Evolutionary conservation across 2,329 filamentous ascomycete species (phyloP), one percentile per base, ranked within the genome.

Genomic region (Hawksworthiomyces lignivorus): DNA sequence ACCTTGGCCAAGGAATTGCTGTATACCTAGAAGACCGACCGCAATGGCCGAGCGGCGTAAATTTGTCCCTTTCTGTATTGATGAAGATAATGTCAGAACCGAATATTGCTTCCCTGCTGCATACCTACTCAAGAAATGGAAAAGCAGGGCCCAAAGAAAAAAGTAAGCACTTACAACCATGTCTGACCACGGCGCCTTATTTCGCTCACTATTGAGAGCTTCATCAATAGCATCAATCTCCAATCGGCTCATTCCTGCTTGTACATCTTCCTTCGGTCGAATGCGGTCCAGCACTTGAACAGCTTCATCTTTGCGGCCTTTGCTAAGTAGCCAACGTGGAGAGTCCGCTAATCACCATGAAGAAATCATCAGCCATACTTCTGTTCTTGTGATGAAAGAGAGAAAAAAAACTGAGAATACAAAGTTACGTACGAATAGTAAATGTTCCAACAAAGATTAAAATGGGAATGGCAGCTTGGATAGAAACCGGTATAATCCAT

Each of bases 321-420:
- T 66, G 0, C 62, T 63, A 26, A 73, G 58, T 7, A 72, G 54
- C 70, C 70, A 74, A 5, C 69, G 58, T 0, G 70, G 69, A 0
- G 69, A 72, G 28, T 60, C 56, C 9, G 67, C 24, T 26, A 12
- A 26, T 12, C 8, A 26, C 8, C 24, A 12, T 26, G 8, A 26
- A 12, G 24, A 4, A n/a, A n/a, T n/a, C n/a, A n/a, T n/a, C n/a
- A n/a, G n/a, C n/a, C n/a, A n/a, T n/a, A n/a, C n/a, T n/a, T n/a
- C n/a, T n/a, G n/a, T n/a, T n/a, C n/a, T n/a, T n/a, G n/a, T n/a
- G n/a, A n/a, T n/a, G n/a, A n/a, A n/a, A n/a, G n/a, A n/a, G n/a
- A n/a, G n/a, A n/a, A n/a, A n/a, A n/a, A n/a, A n/a, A n/a, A n/a
- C n/a, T n/a, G n/a, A n/a, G n/a, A n/a, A n/a, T n/a, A n/a, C n/a